Conservation (phyloP, 1,284 basidiomycete species). For the Wallemia ichthyophaga region DNA sequence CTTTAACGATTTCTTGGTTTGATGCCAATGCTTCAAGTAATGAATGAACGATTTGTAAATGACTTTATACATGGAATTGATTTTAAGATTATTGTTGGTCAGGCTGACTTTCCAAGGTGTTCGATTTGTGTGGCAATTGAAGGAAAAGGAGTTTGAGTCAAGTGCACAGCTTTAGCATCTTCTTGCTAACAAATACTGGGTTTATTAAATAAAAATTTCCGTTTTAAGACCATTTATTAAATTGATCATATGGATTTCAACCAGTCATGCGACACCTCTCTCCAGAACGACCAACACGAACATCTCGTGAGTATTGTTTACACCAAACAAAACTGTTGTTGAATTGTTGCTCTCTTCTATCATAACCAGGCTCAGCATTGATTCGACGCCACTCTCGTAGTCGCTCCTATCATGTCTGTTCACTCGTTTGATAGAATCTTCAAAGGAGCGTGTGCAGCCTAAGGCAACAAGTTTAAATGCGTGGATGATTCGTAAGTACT, state of each 20-base stretch:
- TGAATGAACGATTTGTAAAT: not conserved
- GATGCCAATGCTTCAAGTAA: not conserved
- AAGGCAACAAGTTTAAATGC: too few relatives aligned
- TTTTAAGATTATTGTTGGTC: too few relatives aligned
- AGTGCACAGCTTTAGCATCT: too few relatives aligned
- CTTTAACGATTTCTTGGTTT: not conserved
- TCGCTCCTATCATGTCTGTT: not conserved
- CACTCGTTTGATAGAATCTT: not conserved
- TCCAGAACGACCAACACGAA: not conserved
- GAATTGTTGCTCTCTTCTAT: not conserved
- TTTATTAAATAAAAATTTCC: too few relatives aligned
- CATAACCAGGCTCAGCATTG: not conserved
- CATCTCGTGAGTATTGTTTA: not conserved
- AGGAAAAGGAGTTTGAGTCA: too few relatives aligned
- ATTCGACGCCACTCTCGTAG: not conserved
- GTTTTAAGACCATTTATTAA: too few relatives aligned
- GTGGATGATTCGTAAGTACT: not conserved
- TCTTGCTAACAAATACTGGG: too few relatives aligned
- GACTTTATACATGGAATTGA: not conserved
- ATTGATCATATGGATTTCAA: too few relatives aligned
- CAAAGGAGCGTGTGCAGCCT: not conserved
- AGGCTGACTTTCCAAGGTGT: too few relatives aligned
- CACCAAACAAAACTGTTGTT: not conserved
- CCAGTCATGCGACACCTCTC: too few relatives aligned
- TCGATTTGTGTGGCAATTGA: too few relatives aligned